Percentiles rank a stretch among this genome's conserved stretches.
Evolutionary conservation across 768 basidiomycete genomes (phyloP).

Genomic region (Calocybe cyanea): DNA sequence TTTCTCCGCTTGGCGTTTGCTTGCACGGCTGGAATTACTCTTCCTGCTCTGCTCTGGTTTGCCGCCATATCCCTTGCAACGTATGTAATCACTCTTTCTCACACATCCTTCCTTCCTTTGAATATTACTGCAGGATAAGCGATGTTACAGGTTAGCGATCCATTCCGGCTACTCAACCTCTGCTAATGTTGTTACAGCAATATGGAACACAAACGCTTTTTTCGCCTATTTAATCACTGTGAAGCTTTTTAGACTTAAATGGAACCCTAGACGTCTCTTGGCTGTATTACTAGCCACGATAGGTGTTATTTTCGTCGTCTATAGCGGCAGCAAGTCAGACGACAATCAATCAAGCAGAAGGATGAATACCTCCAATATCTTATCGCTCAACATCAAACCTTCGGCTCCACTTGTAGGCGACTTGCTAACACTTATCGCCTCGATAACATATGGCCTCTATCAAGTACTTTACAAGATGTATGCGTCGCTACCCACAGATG

Average conservation of each 20-base stretch:
- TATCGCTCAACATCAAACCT: slow-evolving; percentile 26
- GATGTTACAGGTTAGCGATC: slow-evolving; percentile 64
- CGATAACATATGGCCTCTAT: slow-evolving; percentile 70
- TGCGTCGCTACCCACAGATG: slow-evolving; percentile 64
- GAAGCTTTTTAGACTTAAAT: slow-evolving; percentile 56
- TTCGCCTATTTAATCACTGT: slow-evolving; percentile 89
- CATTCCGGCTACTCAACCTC: slow-evolving; percentile 5
- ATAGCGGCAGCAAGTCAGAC: slow-evolving; percentile 54
- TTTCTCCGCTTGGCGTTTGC: slow-evolving; percentile 36
- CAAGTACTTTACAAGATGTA: slow-evolving; percentile 86
- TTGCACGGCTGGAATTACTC: slow-evolving; percentile 56
- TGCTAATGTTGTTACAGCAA: slow-evolving; percentile 33
- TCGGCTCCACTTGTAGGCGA: slow-evolving; percentile 69
- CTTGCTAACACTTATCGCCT: slow-evolving; percentile 66
- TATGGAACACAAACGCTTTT: slow-evolving; percentile 90
- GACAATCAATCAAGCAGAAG: slow-evolving; percentile 8
- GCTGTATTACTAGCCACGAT: slow-evolving; percentile 78
- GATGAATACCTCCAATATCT: slow-evolving; percentile 9
- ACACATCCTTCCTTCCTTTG: slow-evolving; percentile 6
- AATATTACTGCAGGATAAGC: slow-evolving; percentile 50
- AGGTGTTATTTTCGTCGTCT: slow-evolving; percentile 79
- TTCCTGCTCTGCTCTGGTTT: slow-evolving; percentile 75
- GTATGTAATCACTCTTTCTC: slow-evolving; percentile 45
- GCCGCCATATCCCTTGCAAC: slow-evolving; percentile 63
- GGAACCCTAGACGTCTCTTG: slow-evolving; percentile 60